Evolutionary conservation across 2,329 filamentous ascomycete species (phyloP), one percentile per base, ranked within the genome.

Genomic region (Phyllachora maydis): DNA sequence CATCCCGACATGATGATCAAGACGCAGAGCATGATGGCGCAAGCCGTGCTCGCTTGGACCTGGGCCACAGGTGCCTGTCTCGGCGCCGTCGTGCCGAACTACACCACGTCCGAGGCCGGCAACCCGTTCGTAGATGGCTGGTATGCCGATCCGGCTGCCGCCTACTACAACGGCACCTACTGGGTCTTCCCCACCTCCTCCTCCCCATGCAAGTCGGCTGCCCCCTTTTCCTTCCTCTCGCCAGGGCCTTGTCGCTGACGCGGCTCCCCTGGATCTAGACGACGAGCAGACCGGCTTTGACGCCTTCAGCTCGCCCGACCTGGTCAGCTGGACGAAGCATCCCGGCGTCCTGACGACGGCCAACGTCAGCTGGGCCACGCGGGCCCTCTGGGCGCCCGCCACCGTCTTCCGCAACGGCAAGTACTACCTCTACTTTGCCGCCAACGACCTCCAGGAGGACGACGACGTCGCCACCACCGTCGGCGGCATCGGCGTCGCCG

Each of bases 111-210:
- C 2, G 47, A 50, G 27, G 41, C 50, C 2, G 50, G 50, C 10
- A 61, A 61, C 26, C 56, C 56, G 5, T 50, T 59, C 24, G 43
- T 59, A 13, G 41, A 49, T 2, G 53, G 54, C 23, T 56, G 52
- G 52, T 60, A 60, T 32, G 56, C 55, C 6, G 56, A 61, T 26
- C 56, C 56, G 0, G 56, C 59, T 35, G 50, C 43, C 14, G 52
- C 47, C 24, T 49, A 52, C 36, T 60, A 56, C 38, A 36, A 50
- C 10, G 39, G 37, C 14, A 32, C 45, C 18, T 58, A 54, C 37
- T 60, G 52, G 52, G 47, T 59, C 13, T 61, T 48, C 32, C 52
- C 56, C 5, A 59, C 55, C 3, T 42, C 46, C 4, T 59, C 54
- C 2, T 40, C 40, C 12, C 32, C 36, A 10, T 59, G n/a, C n/a